These are phyloP conservation scores for Oidiodendron maius DNA, from an alignment of 495 filamentous ascomycete species.

Conservation along the genomic window DNA sequence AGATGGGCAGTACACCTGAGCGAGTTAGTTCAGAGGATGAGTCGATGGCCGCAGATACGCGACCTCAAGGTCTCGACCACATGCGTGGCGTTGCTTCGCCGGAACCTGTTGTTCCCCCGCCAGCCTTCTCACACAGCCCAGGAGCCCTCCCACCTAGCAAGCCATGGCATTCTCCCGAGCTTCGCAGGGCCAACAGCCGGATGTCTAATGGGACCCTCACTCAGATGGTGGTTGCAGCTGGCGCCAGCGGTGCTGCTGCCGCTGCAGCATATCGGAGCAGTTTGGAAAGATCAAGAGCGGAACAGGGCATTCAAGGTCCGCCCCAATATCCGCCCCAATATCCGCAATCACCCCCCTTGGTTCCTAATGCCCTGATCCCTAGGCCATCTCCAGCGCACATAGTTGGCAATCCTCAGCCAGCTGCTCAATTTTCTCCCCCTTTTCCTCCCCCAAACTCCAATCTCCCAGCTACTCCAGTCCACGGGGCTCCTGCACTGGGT, in stretches of 20 bases:
- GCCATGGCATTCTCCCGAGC: conserved; percentile 66
- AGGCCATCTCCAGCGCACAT: conserved; percentile 38
- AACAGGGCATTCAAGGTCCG: conserved; percentile 25
- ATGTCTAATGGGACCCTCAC: conserved; percentile 76
- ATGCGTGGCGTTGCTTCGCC: conserved; percentile 54
- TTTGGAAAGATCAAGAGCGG: conserved; percentile 26
- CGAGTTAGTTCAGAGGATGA: conserved; percentile 57
- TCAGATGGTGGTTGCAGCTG: conserved; percentile 64
- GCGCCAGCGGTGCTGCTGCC: conserved; percentile 28
- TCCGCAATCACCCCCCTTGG: conserved; percentile 42
- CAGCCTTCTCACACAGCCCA: conserved; percentile 67
- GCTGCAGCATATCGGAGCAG: conserved; percentile 26
- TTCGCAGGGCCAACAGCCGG: conserved; percentile 70
- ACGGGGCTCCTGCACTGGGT: neutral
- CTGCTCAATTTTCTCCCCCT: conserved; percentile 8
- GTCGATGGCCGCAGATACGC: conserved; percentile 23
- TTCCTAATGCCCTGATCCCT: conserved; percentile 37
- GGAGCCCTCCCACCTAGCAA: conserved; percentile 59
- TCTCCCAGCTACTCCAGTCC: neutral
- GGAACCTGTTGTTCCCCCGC: conserved; percentile 68
- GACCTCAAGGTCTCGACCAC: conserved; percentile 41
- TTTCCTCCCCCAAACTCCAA: conserved; percentile 5
- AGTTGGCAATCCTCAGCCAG: conserved; percentile 21
- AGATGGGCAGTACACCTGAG: conserved; percentile 36
- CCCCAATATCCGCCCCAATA: conserved; percentile 22